Evolutionary conservation across 306 rosid genomes (phyloP).

Genomic region (Quercus agrifolia): DNA sequence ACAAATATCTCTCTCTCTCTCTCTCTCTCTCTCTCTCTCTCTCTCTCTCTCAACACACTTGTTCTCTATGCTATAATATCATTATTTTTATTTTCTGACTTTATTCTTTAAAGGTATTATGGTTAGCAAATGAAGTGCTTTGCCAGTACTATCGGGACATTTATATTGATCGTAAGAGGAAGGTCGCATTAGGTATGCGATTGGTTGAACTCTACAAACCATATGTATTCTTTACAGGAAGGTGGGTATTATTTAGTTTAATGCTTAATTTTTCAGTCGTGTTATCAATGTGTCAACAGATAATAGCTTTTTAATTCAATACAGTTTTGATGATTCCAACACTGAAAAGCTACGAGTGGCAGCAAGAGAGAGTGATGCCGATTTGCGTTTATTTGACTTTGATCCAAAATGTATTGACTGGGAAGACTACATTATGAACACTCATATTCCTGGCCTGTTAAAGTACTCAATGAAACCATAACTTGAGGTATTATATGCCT

Average conservation of each 20-base stretch:
- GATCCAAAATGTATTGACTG: slow-evolving; percentile 40
- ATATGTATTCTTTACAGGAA: slow-evolving; percentile 24
- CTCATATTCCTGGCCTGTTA: slow-evolving; percentile 42
- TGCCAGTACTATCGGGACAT: neutral
- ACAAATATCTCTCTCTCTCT: no score
- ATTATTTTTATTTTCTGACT: neutral
- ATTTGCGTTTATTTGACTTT: slow-evolving; percentile 12
- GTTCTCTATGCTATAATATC: no score
- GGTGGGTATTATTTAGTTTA: slow-evolving; percentile 17
- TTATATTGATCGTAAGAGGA: neutral
- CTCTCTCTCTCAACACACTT: no score
- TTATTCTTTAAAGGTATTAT: slow-evolving; percentile 19
- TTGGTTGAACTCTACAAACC: slow-evolving; percentile 34
- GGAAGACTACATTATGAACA: slow-evolving; percentile 38
- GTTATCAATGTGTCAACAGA: neutral
- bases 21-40: no score
- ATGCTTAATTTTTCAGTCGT: neutral
- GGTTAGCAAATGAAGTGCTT: slow-evolving; percentile 13
- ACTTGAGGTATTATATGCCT: neutral
- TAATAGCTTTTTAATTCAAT: no score
- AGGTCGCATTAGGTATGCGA: neutral
- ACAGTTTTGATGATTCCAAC: slow-evolving; percentile 46
- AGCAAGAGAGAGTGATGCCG: neutral
- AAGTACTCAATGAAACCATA: slow-evolving; percentile 15
- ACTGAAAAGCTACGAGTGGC: slow-evolving; percentile 17